Base-by-base conservation (phyloP, 495 filamentous ascomycete species). In the Bacidia gigantensis region DNA sequence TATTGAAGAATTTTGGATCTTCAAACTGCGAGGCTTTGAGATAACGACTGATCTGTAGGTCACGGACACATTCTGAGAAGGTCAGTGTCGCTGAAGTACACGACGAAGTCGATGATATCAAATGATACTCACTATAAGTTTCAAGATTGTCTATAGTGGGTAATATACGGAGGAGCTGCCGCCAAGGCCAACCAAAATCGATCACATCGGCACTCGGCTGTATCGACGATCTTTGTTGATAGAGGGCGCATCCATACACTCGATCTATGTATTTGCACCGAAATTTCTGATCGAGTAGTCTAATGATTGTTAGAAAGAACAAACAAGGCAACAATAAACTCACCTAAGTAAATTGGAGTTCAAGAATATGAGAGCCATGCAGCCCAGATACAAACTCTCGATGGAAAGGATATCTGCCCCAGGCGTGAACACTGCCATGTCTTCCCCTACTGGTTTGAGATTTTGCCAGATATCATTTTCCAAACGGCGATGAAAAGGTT, bases 161-260 rank as follows among this genome's bases (percentile, higher is more conserved):
- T 3, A 54, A 21, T 39, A 23, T 18, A 7, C 17, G 46, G 3
- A 35, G 23, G 10, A 59, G 26, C 39, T 52, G 51, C 25, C 42
- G 29, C 57, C 57, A 59, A n/a, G 46, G 46, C 49, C 49, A 56
- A 53, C 35, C 49, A 26, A 48, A 46, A 23, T 50, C 52, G 25
- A 58, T 47, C 26, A 20, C 43, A 25, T 17, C n/a, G n/a, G 20
- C 14, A 9, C 10, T 29, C 11, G 18, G 21, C 14, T 26, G 21
- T 20, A 11, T 17, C 10, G 47, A 24, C 3, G 40, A 25, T 42
- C 56, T 49, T 47, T 50, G 46, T 25, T 58, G 56, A 41, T 54
- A 51, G 5, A 58, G 38, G 17, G 52, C 52, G 23, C 46, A 54
- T 29, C 51, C 49, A 12, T 58, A 58, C 14, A 50, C 46, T 35